These are phyloP conservation scores for Candida pseudofarinosa DNA, from an alignment of 805 yeast species.

Conservation along the genomic window DNA sequence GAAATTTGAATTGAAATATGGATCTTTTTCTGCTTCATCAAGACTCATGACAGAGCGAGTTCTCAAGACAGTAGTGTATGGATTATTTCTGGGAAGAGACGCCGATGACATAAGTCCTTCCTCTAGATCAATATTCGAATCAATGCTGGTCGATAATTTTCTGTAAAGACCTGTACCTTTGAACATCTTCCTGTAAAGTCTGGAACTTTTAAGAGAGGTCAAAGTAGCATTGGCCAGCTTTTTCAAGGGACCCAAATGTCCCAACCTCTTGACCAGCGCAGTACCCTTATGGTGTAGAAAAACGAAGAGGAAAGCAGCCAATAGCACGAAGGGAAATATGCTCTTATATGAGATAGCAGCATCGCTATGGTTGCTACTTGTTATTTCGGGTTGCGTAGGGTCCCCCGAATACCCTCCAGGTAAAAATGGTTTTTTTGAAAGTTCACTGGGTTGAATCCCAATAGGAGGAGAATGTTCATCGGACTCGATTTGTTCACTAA, in stretches of 20 bases:
- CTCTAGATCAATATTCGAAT: conserved; percentile 24
- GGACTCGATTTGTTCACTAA: conserved; percentile 59
- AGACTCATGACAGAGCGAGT: conserved; percentile 36
- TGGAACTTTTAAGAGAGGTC: background rate
- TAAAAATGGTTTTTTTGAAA: conserved; percentile 28
- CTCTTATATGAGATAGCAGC: background rate
- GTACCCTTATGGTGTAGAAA: background rate
- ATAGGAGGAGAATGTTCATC: conserved; percentile 16
- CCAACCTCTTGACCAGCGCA: background rate
- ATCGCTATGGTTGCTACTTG: background rate
- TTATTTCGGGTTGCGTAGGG: background rate
- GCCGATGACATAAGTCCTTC: conserved; percentile 29
- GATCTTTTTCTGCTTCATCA: conserved; percentile 11
- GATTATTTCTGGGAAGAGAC: conserved; percentile 11
- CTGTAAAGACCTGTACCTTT: background rate
- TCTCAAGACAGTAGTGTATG: conserved; percentile 23
- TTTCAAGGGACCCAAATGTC: background rate
- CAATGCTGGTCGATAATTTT: conserved; percentile 3
- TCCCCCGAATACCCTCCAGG: conserved; percentile 16
- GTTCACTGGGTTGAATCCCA: conserved; percentile 41
- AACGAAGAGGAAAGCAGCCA: background rate
- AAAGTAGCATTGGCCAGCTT: background rate
- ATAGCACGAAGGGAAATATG: background rate
- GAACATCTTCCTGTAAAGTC: background rate
- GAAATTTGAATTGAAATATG: background rate